phyloP scores from a whole-genome alignment of 1,284 basidiomycete genomes.

The Kwoniella shivajii region DNA sequence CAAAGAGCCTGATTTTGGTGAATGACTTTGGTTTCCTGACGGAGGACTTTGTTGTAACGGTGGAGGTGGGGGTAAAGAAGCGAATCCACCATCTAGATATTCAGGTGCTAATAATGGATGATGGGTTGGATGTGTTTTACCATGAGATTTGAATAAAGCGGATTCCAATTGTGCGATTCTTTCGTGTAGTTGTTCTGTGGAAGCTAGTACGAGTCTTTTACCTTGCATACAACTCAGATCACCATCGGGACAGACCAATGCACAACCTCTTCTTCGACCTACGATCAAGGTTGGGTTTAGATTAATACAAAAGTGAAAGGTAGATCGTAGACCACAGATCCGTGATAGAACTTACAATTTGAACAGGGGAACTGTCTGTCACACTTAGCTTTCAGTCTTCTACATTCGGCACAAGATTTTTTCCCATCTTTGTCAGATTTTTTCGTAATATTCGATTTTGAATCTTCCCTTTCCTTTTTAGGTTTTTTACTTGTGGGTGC shows the following conservation, averaged over 20 bases:
- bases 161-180: conserved; percentile 48
- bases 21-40: neutral
- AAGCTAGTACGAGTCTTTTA: conserved; percentile 48
- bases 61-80: conserved; percentile 11
- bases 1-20: conserved; percentile 10
- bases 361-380: conserved; percentile 50
- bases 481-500: conserved; percentile 13
- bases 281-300: conserved; percentile 1
- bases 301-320: neutral
- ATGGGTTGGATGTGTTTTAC: conserved; percentile 5
- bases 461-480: conserved; percentile 20
- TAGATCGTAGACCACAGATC: too few species aligned
- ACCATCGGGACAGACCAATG: conserved; percentile 48
- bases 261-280: conserved; percentile 48
- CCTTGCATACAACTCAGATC: conserved; percentile 53
- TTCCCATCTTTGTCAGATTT: conserved; percentile 26
- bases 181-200: conserved; percentile 49
- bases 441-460: conserved; percentile 6
- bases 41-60: neutral
- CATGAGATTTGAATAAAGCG: conserved; percentile 40
- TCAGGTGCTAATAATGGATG: conserved; percentile 46
- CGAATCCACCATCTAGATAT: conserved; percentile 46
- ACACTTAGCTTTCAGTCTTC: conserved; percentile 50
- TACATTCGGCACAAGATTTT: conserved; percentile 49
- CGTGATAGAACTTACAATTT: conserved; percentile 40